phyloP scores from a whole-genome alignment of 345 rosid genomes.

The Moricandia arvensis region DNA sequence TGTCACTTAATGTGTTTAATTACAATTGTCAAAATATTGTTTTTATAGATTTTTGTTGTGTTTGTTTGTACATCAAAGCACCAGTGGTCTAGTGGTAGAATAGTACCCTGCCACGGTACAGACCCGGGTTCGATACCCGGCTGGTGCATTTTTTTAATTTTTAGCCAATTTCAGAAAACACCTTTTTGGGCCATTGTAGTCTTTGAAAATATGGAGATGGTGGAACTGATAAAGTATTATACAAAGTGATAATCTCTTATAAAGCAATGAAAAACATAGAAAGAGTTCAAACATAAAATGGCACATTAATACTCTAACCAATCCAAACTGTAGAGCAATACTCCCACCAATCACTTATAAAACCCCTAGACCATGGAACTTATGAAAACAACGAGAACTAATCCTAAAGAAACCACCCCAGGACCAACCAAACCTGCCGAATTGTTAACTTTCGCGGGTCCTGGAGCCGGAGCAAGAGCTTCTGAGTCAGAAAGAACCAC shows the following conservation, averaged over 20 bases:
- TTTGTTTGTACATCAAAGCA: neutral
- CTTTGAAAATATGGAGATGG: neutral
- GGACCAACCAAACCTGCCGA: constrained; percentile 24
- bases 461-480: constrained; percentile 17
- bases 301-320: neutral
- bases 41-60: neutral
- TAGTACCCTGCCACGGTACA: constrained; percentile 77
- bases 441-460: constrained; percentile 13
- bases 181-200: neutral
- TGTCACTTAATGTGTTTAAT: neutral
- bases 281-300: neutral
- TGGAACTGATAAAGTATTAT: neutral
- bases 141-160: constrained; percentile 41
- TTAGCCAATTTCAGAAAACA: neutral
- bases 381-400: constrained; percentile 21
- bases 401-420: constrained; percentile 6
- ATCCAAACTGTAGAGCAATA: neutral
- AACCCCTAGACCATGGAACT: constrained; percentile 8
- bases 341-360: neutral
- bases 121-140: constrained; percentile 84
- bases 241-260: neutral
- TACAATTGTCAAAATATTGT: too few relatives aligned
- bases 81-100: constrained; percentile 54
- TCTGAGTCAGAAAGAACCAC: constrained; percentile 2
- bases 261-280: neutral